These are phyloP conservation scores for Coemansia sp. DNA, from an alignment of 192 early-diverging fungal genomes.

Conservation along the genomic window DNA sequence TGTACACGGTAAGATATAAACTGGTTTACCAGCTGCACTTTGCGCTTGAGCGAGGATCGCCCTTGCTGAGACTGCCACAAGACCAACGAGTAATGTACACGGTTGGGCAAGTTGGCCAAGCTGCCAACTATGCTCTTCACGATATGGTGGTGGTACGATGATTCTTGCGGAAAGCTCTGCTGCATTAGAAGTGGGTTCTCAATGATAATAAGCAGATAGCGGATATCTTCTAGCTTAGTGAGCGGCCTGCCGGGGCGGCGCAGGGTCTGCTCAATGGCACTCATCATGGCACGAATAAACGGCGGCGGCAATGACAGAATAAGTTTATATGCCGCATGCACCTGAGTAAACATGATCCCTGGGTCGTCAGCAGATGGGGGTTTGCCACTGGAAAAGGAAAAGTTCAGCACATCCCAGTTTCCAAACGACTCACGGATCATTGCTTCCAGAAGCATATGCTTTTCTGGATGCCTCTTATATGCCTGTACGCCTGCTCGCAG, in stretches of 20 bases:
- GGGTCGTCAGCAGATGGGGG: constrained; percentile 51
- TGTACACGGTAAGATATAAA: constrained; percentile 80
- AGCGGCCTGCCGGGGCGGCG: constrained; percentile 59
- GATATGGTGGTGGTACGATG: constrained; percentile 81
- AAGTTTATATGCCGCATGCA: constrained; percentile 62
- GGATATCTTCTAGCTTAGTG: constrained; percentile 59
- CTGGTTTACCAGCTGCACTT: constrained; percentile 77
- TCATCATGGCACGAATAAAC: constrained; percentile 74
- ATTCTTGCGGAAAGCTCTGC: constrained; percentile 72
- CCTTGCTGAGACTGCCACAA: constrained; percentile 75
- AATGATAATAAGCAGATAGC: constrained; percentile 80
- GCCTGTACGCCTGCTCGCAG: constrained; percentile 44
- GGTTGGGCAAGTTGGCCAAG: constrained; percentile 76
- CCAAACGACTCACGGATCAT: constrained; percentile 55
- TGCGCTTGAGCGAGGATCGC: constrained; percentile 61
- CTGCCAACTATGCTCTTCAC: constrained; percentile 77
- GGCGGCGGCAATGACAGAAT: constrained; percentile 61
- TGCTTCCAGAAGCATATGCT: constrained; percentile 46
- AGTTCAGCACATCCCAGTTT: constrained; percentile 61
- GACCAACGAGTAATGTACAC: constrained; percentile 83
- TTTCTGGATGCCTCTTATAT: constrained; percentile 32
- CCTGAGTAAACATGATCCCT: constrained; percentile 63
- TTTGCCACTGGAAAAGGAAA: constrained; percentile 59
- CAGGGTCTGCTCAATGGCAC: constrained; percentile 65
- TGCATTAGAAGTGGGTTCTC: constrained; percentile 84